Conservation (phyloP, 2,329 filamentous ascomycete species). For the Fusarium tjaetaba region DNA sequence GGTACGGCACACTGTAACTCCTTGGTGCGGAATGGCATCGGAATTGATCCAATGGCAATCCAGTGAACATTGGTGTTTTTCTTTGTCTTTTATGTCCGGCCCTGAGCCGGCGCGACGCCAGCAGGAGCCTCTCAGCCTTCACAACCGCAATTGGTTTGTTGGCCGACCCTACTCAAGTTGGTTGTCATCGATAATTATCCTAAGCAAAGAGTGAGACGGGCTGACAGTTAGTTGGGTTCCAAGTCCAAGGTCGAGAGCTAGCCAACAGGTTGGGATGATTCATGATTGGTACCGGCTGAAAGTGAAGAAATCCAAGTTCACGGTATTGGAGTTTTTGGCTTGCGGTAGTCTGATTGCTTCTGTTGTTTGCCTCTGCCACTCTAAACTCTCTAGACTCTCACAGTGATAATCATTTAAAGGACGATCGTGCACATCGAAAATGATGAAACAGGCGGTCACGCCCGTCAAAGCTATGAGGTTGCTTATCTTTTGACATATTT, state of each 20-base stretch:
- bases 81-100: slow-evolving; percentile 12
- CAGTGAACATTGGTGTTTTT: slow-evolving; percentile 8
- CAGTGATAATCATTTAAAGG: not conserved
- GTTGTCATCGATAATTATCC: not conserved
- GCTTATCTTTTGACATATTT: slow-evolving; percentile 34
- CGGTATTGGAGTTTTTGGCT: slow-evolving; percentile 12
- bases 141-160: slow-evolving; percentile 16
- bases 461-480: slow-evolving; percentile 6
- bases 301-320: slow-evolving; percentile 19
- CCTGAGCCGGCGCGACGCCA: slow-evolving; percentile 32
- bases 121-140: slow-evolving; percentile 6
- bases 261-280: slow-evolving; percentile 2
- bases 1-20: not conserved
- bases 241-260: slow-evolving; percentile 2
- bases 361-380: slow-evolving; percentile 9
- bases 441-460: slow-evolving; percentile 38
- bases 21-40: not conserved
- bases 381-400: not conserved
- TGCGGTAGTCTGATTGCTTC: not conserved
- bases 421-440: slow-evolving; percentile 17
- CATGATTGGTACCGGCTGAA: slow-evolving; percentile 18
- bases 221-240: not conserved
- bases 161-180: slow-evolving; percentile 4
- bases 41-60: not conserved
- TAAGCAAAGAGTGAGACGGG: not conserved